Conservation (phyloP, 352 stramenopile genomes). For the Globisporangium barbulae region DNA sequence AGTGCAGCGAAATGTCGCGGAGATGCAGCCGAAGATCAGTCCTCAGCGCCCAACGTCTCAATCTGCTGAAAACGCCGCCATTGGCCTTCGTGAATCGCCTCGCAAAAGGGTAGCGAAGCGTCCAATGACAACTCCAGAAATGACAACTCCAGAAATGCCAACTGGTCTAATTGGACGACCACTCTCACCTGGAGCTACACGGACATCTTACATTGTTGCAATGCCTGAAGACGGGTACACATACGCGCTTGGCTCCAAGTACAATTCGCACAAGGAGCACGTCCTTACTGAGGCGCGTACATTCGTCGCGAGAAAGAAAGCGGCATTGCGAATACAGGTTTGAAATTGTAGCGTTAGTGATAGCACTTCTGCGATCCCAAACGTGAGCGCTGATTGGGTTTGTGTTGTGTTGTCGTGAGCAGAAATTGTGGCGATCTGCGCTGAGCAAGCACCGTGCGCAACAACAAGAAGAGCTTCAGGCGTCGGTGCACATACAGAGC, state of each 20-base stretch:
- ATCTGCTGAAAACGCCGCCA: slow-evolving; percentile 9
- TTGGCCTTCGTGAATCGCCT: slow-evolving; percentile 26
- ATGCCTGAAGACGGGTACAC: slow-evolving; percentile 43
- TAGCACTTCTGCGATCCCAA: not conserved
- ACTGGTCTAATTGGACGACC: slow-evolving; percentile 30
- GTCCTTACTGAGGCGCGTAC: slow-evolving; percentile 40
- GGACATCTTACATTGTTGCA: slow-evolving; percentile 34
- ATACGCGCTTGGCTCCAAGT: slow-evolving; percentile 42
- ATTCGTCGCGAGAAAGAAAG: slow-evolving; percentile 44
- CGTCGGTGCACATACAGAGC: slow-evolving; percentile 26
- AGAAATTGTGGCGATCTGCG: slow-evolving; percentile 22
- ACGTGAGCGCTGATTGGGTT: not conserved
- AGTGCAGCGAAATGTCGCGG: slow-evolving; percentile 9
- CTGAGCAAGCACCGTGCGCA: slow-evolving; percentile 13
- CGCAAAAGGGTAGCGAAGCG: slow-evolving; percentile 34
- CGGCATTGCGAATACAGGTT: slow-evolving; percentile 55
- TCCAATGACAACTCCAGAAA: slow-evolving; percentile 36
- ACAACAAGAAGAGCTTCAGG: slow-evolving; percentile 6
- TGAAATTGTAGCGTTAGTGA: not conserved
- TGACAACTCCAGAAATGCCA: slow-evolving; percentile 28
- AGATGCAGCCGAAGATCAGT: not conserved
- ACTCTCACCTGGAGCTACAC: slow-evolving; percentile 43
- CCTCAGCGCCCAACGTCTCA: slow-evolving; percentile 24
- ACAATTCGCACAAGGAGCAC: slow-evolving; percentile 44
- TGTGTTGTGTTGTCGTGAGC: not conserved